phyloP scores from a whole-genome alignment of 257 asterid species.

The Rauvolfia tetraphylla region DNA sequence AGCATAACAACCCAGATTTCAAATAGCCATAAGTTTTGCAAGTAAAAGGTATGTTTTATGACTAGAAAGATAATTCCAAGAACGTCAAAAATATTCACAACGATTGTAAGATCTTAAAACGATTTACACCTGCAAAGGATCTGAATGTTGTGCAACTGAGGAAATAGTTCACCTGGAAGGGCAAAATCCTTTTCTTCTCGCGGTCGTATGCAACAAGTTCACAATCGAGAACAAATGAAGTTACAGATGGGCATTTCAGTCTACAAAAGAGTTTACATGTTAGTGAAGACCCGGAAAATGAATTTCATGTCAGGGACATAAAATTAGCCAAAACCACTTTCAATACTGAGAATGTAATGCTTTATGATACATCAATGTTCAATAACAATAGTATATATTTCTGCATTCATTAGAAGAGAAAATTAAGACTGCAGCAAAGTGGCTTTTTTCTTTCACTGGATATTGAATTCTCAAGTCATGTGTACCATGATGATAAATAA shows the following conservation, averaged over 20 bases:
- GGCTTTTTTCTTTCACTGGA: background rate
- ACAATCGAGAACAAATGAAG: constrained; percentile 93
- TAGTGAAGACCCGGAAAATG: constrained; percentile 1
- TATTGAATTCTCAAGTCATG: background rate
- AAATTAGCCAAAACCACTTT: constrained; percentile 1
- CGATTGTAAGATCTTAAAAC: background rate
- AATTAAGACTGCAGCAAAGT: background rate
- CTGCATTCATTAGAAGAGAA: background rate
- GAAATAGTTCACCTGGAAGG: constrained; percentile 66
- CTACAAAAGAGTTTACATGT: constrained; percentile 39
- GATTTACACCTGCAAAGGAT: background rate
- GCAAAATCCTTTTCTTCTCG: constrained; percentile 82
- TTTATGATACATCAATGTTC: background rate
- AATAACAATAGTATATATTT: background rate
- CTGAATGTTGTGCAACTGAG: background rate
- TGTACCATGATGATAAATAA: background rate
- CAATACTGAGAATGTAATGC: background rate
- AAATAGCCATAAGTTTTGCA: background rate
- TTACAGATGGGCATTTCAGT: constrained; percentile 58
- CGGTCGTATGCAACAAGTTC: constrained; percentile 95
- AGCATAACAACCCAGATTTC: background rate
- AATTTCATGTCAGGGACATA: constrained; percentile 1
- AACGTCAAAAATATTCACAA: background rate
- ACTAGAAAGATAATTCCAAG: background rate
- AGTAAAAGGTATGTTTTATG: background rate